Evolutionary conservation across 2,329 filamentous ascomycete species (phyloP).

Genomic region (Alternaria incomplexa): DNA sequence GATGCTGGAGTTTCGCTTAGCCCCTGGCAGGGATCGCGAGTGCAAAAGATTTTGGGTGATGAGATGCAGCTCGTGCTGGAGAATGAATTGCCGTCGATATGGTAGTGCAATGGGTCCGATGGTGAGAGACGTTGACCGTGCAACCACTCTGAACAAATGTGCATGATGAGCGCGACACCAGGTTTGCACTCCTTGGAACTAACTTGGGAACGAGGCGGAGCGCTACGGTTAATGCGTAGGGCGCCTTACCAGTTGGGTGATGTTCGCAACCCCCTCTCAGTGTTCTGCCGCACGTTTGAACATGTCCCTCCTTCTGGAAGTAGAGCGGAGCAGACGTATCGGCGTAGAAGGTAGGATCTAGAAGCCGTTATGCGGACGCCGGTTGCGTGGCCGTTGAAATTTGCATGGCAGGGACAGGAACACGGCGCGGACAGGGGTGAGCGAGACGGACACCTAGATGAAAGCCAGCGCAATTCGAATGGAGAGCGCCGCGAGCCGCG

Average conservation of each 20-base stretch:
- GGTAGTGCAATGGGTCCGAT: neutral
- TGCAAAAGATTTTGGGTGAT: neutral
- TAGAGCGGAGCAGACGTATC: neutral
- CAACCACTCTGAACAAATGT: neutral
- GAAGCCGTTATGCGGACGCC: neutral
- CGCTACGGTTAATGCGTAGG: neutral
- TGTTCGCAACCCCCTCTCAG: neutral
- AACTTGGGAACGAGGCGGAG: neutral
- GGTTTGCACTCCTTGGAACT: neutral
- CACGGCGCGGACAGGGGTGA: neutral
- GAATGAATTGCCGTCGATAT: neutral
- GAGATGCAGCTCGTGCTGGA: neutral
- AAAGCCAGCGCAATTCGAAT: neutral
- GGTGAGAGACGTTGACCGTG: neutral
- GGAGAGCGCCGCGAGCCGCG: neutral
- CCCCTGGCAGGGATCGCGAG: neutral
- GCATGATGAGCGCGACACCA: slow-evolving; percentile 1
- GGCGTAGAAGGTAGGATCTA: neutral
- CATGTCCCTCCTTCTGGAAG: neutral
- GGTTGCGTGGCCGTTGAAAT: neutral
- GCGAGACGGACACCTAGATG: neutral
- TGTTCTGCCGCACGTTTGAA: neutral
- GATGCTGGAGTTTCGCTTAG: neutral
- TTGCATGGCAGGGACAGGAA: neutral
- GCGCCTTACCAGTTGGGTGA: neutral